These are phyloP conservation scores for Cocos nucifera DNA, from an alignment of 176 grass and related monocot genomes.

Conservation along the genomic window DNA sequence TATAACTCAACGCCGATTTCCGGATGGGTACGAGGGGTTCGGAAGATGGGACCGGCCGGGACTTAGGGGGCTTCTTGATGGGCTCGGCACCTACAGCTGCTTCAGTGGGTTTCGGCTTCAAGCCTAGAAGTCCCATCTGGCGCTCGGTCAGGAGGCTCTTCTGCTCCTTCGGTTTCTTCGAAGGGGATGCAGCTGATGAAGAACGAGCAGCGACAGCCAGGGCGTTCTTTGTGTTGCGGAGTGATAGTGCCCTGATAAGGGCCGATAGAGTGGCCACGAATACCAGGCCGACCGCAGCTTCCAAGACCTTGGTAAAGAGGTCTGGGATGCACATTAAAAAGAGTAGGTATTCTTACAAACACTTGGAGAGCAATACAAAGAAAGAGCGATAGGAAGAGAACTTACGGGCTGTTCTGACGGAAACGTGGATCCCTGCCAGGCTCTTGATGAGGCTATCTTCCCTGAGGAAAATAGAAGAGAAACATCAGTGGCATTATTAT, in stretches of 20 bases:
- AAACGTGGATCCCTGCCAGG: constrained; percentile 27
- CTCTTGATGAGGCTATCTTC: constrained; percentile 33
- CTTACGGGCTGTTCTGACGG: constrained; percentile 41
- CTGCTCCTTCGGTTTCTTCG: constrained; percentile 34
- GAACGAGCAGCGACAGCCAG: background rate
- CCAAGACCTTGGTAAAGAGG: constrained; percentile 40
- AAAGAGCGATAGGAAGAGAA: background rate
- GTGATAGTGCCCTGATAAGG: constrained; percentile 54
- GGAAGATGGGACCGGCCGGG: constrained; percentile 37
- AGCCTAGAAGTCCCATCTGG: constrained; percentile 53
- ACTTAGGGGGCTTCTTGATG: constrained; percentile 72
- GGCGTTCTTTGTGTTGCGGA: constrained; percentile 35
- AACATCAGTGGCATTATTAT: background rate
- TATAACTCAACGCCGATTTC: constrained; percentile 70
- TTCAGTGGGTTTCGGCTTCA: constrained; percentile 20
- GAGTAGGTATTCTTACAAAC: constrained; percentile 16
- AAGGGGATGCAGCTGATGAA: background rate
- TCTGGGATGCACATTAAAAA: constrained; percentile 28
- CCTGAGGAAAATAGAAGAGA: constrained; percentile 29
- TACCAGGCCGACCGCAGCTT: constrained; percentile 38
- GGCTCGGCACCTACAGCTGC: constrained; percentile 23
- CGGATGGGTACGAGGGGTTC: constrained; percentile 75
- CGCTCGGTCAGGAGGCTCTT: constrained; percentile 40
- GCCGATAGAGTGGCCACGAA: constrained; percentile 33
- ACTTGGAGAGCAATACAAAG: constrained; percentile 3